Base-by-base conservation (phyloP, 2,329 filamentous ascomycete genomes). In the Diaporthe nobilis region DNA sequence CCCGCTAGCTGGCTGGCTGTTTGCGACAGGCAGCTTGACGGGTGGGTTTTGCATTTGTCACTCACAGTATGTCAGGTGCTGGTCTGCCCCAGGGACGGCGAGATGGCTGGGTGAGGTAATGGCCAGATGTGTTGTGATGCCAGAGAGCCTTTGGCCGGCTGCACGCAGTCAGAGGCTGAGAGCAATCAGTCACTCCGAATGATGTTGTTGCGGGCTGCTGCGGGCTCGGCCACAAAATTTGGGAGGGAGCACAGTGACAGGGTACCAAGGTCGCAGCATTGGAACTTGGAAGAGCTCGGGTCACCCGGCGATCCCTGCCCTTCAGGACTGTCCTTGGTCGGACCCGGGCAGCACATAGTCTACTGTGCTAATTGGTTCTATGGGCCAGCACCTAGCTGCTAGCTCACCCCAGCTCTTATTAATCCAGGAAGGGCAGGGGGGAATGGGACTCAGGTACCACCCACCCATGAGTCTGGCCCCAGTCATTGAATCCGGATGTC, bases 191-290 rank as follows among this genome's bases (percentile, higher is more conserved):
- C 65, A 25, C 65, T 55, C 65, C 31, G 51, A 42, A 72, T 76
- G 75, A 63, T 76, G 71, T 74, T 74, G 71, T 72, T 76, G 63
- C 75, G 72, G 71, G 71, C 65, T 68, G 60, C 37, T 73, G 74
- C 74, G 65, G 71, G 74, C 57, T 76, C 71, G 75, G 75, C 75
- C 71, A 76, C 72, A 74, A 76, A 76, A 74, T 76, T 76, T 74
- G 44, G 74, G 63, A 70, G 65, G 65, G 49, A 70, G 63, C 49
- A 70, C 49, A 70, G 49, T 28, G 49, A 55, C 47, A 55, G 65
- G 65, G 65, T 70, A 70, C 65, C 34, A 55, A 70, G 65, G 65
- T 70, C n/a, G 65, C 65, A 53, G 65, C 65, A 68, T 68, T 68
- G 65, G 65, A 53, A 68, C 31, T 53, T 20, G 49, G 34, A 42